phyloP scores from a whole-genome alignment of 345 rosid species.

The Gossypium mustelinum region DNA sequence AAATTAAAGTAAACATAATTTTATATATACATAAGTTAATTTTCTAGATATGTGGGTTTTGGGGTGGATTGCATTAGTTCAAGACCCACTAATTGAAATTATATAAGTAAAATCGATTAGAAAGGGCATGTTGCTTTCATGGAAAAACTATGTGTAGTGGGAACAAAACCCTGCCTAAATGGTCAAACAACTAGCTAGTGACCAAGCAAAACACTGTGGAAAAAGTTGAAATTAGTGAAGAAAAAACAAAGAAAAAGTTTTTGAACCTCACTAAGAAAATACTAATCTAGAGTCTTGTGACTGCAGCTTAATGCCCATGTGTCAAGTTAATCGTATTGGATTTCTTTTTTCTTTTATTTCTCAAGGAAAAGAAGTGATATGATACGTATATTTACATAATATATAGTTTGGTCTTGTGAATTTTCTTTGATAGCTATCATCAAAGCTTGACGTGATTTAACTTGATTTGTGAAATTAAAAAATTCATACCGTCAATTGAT shows the following conservation, averaged over 20 bases:
- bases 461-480: background rate
- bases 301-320: background rate
- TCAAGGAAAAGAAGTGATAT: background rate
- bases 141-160: background rate
- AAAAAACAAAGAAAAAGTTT: too few species aligned
- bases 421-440: background rate
- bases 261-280: background rate
- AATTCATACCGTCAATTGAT: slow-evolving; percentile 54
- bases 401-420: background rate
- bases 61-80: background rate
- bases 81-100: background rate
- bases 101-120: background rate
- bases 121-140: slow-evolving; percentile 10
- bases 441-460: background rate
- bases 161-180: slow-evolving; percentile 12
- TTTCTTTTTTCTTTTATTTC: background rate
- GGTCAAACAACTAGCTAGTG: background rate
- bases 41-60: background rate
- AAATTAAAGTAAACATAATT: background rate
- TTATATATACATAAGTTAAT: background rate
- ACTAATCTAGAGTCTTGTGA: background rate
- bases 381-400: background rate
- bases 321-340: background rate
- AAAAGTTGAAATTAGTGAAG: background rate
- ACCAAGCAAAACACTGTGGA: background rate